Base-by-base conservation (phyloP, 208 protist species). In the Leishmania martiniquensis region DNA sequence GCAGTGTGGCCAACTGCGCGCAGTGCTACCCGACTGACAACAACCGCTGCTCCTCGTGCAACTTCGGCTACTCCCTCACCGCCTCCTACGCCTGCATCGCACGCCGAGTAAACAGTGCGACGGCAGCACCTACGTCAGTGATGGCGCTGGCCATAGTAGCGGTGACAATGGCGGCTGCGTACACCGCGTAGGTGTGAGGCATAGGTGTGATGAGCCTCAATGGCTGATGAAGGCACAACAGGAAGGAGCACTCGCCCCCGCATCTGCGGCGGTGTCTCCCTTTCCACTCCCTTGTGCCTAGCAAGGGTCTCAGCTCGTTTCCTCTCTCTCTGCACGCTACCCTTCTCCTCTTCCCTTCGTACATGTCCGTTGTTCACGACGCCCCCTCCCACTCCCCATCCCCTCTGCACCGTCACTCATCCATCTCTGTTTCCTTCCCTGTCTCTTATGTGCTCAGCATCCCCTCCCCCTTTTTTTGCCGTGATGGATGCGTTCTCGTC, bases 31-130 rank as follows among this genome's bases (percentile, higher is more conserved):
- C 73, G n/a, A 44, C 15, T 44, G 76, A 80, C 76, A 49, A 62
- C 76, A 74, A 60, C 67, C 68, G 60, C 37, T 82, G 78, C 72
- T 67, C 69, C 71, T 60, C 60, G 34, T 82, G 78, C 71, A 22
- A 32, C 25, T 37, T 32, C 71, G 71, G 78, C 63, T 77, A 68
- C 54, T 37, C 52, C 62, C 49, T 82, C 72, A 77, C 34, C 71
- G 47, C 49, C 69, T 45, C 77, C 60, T 67, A 66, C 70, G 60
- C 59, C 65, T 81, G 77, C 70, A 60, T 71, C 60, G 55, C 51
- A 55, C 75, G n/a, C 45, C 45, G 39, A 6, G 37, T 45, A 12
- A 1, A 5, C 67, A 55, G 22, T 17, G n/a, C 45, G 15, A 45
- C 42, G 67, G 47, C 45, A 29, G 6, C 45, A 45, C 45, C 42